phyloP scores from a whole-genome alignment of 768 basidiomycete species.

The Podaxis mareebaensis region DNA sequence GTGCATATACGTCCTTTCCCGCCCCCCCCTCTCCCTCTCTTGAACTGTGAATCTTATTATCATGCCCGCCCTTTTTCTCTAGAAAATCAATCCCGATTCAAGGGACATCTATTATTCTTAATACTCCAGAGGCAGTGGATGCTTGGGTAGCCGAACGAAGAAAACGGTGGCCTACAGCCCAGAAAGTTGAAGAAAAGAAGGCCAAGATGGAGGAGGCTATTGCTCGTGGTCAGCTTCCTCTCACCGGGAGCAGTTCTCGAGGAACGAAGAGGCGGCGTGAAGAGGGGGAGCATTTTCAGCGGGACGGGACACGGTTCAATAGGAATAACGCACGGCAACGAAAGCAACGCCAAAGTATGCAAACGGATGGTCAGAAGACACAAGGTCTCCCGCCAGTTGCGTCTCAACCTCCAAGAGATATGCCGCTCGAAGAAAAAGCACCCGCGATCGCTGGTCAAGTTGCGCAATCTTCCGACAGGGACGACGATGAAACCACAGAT shows the following conservation, averaged over 20 bases:
- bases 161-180: slow-evolving; percentile 76
- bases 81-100: slow-evolving; percentile 76
- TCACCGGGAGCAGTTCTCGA: slow-evolving; percentile 41
- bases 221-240: slow-evolving; percentile 72
- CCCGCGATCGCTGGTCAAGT: background rate
- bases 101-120: slow-evolving; percentile 75
- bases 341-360: background rate
- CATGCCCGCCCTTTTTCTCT: background rate
- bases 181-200: slow-evolving; percentile 77
- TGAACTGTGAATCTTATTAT: background rate
- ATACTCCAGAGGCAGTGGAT: slow-evolving; percentile 79
- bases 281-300: slow-evolving; percentile 25
- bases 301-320: background rate
- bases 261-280: slow-evolving; percentile 43
- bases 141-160: slow-evolving; percentile 90
- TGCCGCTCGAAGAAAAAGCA: slow-evolving; percentile 1
- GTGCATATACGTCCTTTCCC: slow-evolving; percentile 17
- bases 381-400: background rate
- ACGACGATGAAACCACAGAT: slow-evolving; percentile 35
- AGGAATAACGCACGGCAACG: background rate
- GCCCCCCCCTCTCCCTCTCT: background rate
- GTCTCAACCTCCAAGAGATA: background rate
- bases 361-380: background rate
- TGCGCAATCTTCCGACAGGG: slow-evolving; percentile 22
- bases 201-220: slow-evolving; percentile 76